Evolutionary conservation across 305 asterid species (phyloP).

Genomic region (Andrographis paniculata): DNA sequence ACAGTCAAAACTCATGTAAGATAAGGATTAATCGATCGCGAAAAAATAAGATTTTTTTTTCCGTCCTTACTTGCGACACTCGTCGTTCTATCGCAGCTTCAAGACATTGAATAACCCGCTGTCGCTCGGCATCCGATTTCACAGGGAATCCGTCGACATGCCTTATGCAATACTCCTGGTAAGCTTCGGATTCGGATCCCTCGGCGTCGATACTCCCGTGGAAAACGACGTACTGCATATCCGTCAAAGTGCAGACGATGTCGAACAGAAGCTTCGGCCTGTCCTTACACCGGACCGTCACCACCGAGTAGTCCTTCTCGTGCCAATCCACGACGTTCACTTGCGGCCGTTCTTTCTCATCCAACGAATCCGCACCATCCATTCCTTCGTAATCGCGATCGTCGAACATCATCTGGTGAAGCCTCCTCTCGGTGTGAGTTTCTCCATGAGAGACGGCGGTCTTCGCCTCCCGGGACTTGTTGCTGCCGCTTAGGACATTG

Average conservation of each 20-base stretch:
- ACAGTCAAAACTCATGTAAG: background rate
- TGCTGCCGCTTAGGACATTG: constrained; percentile 78
- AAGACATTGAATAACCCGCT: constrained; percentile 83
- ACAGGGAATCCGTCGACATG: constrained; percentile 90
- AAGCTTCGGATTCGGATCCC: constrained; percentile 73
- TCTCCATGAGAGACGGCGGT: constrained; percentile 55
- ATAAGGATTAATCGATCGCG: background rate
- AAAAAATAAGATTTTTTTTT: background rate
- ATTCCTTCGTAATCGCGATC: constrained; percentile 75
- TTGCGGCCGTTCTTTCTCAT: constrained; percentile 55
- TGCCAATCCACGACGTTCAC: constrained; percentile 87
- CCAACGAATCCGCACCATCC: constrained; percentile 22
- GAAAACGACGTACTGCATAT: constrained; percentile 90
- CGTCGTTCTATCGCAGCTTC: constrained; percentile 94
- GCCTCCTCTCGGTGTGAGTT: constrained; percentile 77
- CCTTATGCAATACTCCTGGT: constrained; percentile 91
- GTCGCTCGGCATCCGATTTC: constrained; percentile 93
- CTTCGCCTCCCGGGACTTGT: constrained; percentile 61
- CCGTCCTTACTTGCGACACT: constrained; percentile 61
- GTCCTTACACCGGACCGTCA: constrained; percentile 76
- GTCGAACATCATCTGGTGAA: constrained; percentile 91
- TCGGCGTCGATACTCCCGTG: constrained; percentile 82
- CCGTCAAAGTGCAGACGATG: constrained; percentile 80
- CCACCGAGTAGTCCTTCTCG: constrained; percentile 80
- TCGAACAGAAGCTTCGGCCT: constrained; percentile 90